phyloP scores from a whole-genome alignment of 2,329 filamentous ascomycete species.

The Pseudocercospora eumusae region DNA sequence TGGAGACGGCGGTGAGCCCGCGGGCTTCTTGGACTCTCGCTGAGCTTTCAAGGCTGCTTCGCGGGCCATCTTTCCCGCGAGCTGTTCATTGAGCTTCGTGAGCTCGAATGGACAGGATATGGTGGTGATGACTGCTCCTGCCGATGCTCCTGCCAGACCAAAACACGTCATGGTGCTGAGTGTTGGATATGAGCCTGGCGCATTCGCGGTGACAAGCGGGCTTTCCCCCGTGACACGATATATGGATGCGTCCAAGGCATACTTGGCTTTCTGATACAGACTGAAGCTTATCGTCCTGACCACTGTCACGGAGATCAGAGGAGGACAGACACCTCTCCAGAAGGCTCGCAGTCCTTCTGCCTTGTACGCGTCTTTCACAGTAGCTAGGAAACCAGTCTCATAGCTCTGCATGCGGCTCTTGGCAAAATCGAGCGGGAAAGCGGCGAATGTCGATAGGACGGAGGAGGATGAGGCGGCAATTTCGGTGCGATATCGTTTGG shows the following conservation, averaged over 20 bases:
- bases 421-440: conserved; percentile 86
- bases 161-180: conserved; percentile 74
- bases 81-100: conserved; percentile 85
- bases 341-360: conserved; percentile 54
- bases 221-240: conserved; percentile 65
- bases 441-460: conserved; percentile 73
- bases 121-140: conserved; percentile 75
- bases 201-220: conserved; percentile 72
- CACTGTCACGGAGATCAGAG: conserved; percentile 75
- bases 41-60: conserved; percentile 25
- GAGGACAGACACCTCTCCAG: conserved; percentile 66
- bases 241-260: conserved; percentile 70
- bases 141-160: conserved; percentile 73
- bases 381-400: conserved; percentile 59
- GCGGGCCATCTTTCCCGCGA: conserved; percentile 72
- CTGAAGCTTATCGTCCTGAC: conserved; percentile 78
- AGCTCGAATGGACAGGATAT: conserved; percentile 86
- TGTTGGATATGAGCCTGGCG: conserved; percentile 68
- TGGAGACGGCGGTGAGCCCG: conserved; percentile 6
- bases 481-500: conserved; percentile 78
- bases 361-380: conserved; percentile 72
- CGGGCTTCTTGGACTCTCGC: conserved; percentile 2
- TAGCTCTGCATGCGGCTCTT: conserved; percentile 86
- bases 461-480: conserved; percentile 76
- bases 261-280: conserved; percentile 76